These are phyloP conservation scores for Aureobasidium zeae DNA, from an alignment of 2,329 filamentous ascomycete genomes.

Conservation along the genomic window DNA sequence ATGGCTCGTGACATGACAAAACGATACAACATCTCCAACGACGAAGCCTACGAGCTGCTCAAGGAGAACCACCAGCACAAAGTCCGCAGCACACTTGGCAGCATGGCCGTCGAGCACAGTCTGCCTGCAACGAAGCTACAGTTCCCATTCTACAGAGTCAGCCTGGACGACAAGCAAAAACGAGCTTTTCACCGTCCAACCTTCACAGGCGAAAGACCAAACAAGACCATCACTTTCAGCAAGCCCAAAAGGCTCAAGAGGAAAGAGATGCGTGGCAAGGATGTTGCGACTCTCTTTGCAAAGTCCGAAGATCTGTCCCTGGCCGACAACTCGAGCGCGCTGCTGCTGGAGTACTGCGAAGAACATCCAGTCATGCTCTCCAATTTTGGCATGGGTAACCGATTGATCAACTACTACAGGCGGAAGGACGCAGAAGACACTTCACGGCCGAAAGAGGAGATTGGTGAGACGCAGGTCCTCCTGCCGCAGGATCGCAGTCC, in stretches of 20 bases:
- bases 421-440: slow-evolving; percentile 72
- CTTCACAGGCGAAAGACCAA: slow-evolving; percentile 48
- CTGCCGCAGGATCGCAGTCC: slow-evolving; percentile 92
- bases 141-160: slow-evolving; percentile 93
- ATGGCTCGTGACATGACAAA: slow-evolving; percentile 64
- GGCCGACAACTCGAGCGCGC: slow-evolving; percentile 76
- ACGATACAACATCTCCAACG: slow-evolving; percentile 93
- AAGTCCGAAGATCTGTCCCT: slow-evolving; percentile 75
- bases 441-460: slow-evolving; percentile 64
- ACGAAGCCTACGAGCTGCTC: slow-evolving; percentile 87
- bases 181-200: slow-evolving; percentile 77
- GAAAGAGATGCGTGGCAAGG: slow-evolving; percentile 72
- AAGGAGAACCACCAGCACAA: slow-evolving; percentile 97
- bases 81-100: slow-evolving; percentile 82
- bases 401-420: slow-evolving; percentile 93
- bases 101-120: slow-evolving; percentile 88
- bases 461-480: slow-evolving; percentile 82
- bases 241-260: slow-evolving; percentile 66
- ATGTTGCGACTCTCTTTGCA: slow-evolving; percentile 67
- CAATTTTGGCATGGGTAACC: slow-evolving; percentile 95
- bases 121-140: slow-evolving; percentile 83
- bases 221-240: slow-evolving; percentile 62
- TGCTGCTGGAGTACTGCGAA: slow-evolving; percentile 92
- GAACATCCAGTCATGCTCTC: slow-evolving; percentile 85
- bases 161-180: slow-evolving; percentile 61